Conservation (phyloP, 257 asterid species). For the Solanum clarkiae region DNA sequence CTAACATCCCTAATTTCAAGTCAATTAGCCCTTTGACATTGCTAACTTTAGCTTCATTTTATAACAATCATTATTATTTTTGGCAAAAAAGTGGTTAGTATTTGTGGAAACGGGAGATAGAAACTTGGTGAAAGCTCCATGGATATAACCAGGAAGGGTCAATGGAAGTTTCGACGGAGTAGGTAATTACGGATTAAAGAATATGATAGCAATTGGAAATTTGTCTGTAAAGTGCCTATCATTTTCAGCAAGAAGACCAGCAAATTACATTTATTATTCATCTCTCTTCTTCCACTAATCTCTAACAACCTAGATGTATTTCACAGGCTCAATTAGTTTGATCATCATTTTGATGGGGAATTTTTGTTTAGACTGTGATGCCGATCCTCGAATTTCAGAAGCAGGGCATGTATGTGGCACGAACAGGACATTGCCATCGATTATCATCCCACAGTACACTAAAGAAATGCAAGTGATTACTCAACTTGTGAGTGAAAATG, state of each 20-base stretch:
- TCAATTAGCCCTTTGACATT: too few relatives aligned
- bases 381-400: slow-evolving; percentile 54
- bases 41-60: background rate
- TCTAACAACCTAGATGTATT: background rate
- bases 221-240: background rate
- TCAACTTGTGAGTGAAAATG: slow-evolving; percentile 24
- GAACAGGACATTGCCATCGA: slow-evolving; percentile 14
- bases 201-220: background rate
- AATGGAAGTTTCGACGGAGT: background rate
- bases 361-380: background rate
- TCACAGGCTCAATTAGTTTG: background rate
- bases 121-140: background rate
- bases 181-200: background rate
- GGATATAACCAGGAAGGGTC: background rate
- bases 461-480: slow-evolving; percentile 47
- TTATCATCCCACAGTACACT: slow-evolving; percentile 39
- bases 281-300: background rate
- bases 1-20: too few relatives aligned
- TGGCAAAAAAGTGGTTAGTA: background rate
- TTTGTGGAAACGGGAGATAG: background rate
- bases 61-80: background rate
- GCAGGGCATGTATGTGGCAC: slow-evolving; percentile 49
- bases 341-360: background rate
- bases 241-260: background rate
- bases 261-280: background rate